Conservation (phyloP, 169 alveolate genomes). For the Plasmodium chabaudi region DNA sequence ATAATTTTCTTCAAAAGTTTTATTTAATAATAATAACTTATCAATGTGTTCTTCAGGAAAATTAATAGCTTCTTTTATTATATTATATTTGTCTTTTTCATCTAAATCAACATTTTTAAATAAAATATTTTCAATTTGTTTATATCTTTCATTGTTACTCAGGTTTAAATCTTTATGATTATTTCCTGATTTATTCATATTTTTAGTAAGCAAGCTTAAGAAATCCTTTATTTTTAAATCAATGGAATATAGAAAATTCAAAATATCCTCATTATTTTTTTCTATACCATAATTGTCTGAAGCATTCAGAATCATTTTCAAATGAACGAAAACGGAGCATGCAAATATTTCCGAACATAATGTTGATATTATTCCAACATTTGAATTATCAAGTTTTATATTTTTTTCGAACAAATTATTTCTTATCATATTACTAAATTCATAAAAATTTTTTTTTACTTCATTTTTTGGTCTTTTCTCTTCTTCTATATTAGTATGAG, state of each 20-base stretch:
- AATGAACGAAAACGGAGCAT: not conserved
- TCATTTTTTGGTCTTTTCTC: not conserved
- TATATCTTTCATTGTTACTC: conserved; percentile 22
- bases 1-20: conserved; percentile 61
- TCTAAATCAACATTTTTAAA: conserved; percentile 43
- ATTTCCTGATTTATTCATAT: conserved; percentile 10
- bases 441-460: conserved; percentile 1
- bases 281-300: conserved; percentile 10
- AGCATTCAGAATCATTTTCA: conserved; percentile 15
- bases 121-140: conserved; percentile 33
- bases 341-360: conserved; percentile 22
- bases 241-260: conserved; percentile 46
- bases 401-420: not conserved
- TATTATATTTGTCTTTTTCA: conserved; percentile 38
- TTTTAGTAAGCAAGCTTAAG: not conserved
- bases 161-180: not conserved
- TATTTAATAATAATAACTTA: conserved; percentile 32
- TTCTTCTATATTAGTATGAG: conserved; percentile 7
- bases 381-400: conserved; percentile 22
- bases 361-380: conserved; percentile 28
- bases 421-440: conserved; percentile 26
- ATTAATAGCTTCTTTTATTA: conserved; percentile 37
- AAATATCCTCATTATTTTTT: conserved; percentile 6
- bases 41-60: conserved; percentile 42
- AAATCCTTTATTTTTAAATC: conserved; percentile 22